phyloP scores from a whole-genome alignment of 2,329 filamentous ascomycete species.

The Fusarium buxicola region DNA sequence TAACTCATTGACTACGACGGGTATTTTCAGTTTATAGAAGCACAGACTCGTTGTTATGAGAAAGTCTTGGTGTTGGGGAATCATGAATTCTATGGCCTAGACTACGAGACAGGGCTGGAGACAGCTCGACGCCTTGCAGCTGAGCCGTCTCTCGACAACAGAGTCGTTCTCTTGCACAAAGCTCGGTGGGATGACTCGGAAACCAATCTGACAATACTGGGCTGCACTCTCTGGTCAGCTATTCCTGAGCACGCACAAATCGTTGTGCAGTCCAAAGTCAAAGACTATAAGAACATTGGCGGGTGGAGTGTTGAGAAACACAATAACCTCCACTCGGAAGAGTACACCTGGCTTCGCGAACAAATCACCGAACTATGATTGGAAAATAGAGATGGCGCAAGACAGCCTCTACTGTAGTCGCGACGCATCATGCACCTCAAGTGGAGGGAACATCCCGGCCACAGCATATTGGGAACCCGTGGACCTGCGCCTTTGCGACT shows the following conservation, averaged over 20 bases:
- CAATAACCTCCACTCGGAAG: slow-evolving; percentile 57
- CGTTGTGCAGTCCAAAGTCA: slow-evolving; percentile 57
- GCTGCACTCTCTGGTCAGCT: slow-evolving; percentile 67
- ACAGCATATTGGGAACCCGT: slow-evolving; percentile 57
- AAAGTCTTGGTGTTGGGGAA: slow-evolving; percentile 61
- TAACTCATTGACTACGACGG: slow-evolving; percentile 56
- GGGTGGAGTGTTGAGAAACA: slow-evolving; percentile 62
- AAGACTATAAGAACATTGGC: slow-evolving; percentile 63
- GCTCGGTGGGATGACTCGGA: slow-evolving; percentile 51
- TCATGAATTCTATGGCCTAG: slow-evolving; percentile 62
- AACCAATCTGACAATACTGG: slow-evolving; percentile 60
- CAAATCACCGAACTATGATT: slow-evolving; percentile 47
- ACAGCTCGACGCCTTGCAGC: slow-evolving; percentile 50
- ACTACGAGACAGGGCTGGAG: slow-evolving; percentile 50
- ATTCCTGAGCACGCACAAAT: slow-evolving; percentile 54
- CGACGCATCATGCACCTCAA: slow-evolving; percentile 66
- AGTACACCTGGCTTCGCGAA: slow-evolving; percentile 61
- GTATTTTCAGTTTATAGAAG: slow-evolving; percentile 56
- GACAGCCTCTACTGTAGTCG: slow-evolving; percentile 57
- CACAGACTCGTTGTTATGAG: slow-evolving; percentile 53
- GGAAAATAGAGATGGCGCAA: background rate
- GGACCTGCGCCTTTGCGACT: slow-evolving; percentile 63
- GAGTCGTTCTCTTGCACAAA: slow-evolving; percentile 57
- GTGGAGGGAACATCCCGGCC: slow-evolving; percentile 53
- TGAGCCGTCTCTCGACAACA: slow-evolving; percentile 51